These are phyloP conservation scores for Crithidia brevicula DNA, from an alignment of 208 protist genomes.

Conservation along the genomic window DNA sequence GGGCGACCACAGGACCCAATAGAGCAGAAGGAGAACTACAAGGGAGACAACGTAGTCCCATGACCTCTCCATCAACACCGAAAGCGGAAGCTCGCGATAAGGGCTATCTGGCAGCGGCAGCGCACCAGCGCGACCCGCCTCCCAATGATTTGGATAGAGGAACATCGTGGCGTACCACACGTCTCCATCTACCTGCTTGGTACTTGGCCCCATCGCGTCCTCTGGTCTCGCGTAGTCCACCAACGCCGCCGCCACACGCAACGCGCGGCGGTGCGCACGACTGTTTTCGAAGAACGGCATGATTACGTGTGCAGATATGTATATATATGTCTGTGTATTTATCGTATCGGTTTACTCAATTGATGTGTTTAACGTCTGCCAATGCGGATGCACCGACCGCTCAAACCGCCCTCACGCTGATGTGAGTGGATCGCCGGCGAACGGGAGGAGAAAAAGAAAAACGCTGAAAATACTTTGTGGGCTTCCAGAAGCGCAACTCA, in stretches of 20 bases:
- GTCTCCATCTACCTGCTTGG: constrained; percentile 52
- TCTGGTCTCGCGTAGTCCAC: constrained; percentile 11
- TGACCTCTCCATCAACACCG: background rate
- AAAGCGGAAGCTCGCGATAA: constrained; percentile 13
- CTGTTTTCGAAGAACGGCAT: constrained; percentile 19
- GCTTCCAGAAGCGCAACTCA: too few species aligned
- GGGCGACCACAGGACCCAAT: background rate
- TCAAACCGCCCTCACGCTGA: too few species aligned
- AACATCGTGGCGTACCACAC: constrained; percentile 81
- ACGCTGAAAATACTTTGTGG: too few species aligned
- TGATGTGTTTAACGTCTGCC: too few species aligned
- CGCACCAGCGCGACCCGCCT: constrained; percentile 40
- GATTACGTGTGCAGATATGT: too few species aligned
- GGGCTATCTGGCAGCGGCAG: constrained; percentile 28
- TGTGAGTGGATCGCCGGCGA: too few species aligned
- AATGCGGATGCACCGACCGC: too few species aligned
- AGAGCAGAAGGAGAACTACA: constrained; percentile 8
- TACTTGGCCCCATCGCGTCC: constrained; percentile 34
- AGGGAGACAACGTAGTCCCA: constrained; percentile 24
- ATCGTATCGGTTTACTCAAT: too few species aligned
- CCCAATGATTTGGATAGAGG: constrained; percentile 87
- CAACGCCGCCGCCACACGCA: constrained; percentile 13
- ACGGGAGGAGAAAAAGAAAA: too few species aligned
- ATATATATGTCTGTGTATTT: too few species aligned
- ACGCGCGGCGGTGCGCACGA: background rate